Conservation (phyloP, 176 grass and related monocot genomes). For the Carex cristatella region DNA sequence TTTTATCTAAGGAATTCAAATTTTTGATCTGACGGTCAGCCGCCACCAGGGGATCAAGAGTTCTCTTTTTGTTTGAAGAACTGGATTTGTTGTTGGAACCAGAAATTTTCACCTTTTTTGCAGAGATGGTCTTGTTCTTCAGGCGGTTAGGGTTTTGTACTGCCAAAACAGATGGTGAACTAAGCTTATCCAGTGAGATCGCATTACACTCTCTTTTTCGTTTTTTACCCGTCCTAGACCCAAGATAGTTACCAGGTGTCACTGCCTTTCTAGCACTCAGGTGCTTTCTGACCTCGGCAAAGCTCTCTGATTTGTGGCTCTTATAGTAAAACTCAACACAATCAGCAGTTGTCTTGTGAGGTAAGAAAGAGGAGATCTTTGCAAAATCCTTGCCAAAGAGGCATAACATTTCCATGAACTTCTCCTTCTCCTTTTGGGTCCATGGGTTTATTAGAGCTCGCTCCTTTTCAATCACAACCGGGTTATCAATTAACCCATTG, state of each 20-base stretch:
- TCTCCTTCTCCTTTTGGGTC: conserved; percentile 68
- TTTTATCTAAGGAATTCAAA: background rate
- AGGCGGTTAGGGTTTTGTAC: conserved; percentile 40
- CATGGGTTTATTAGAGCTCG: conserved; percentile 66
- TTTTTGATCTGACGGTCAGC: background rate
- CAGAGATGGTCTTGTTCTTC: conserved; percentile 14
- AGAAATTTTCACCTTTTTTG: conserved; percentile 6
- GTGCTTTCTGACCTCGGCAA: conserved; percentile 79
- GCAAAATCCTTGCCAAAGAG: conserved; percentile 88
- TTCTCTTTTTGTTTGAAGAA: conserved; percentile 11
- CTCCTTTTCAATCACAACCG: conserved; percentile 67
- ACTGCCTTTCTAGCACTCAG: conserved; percentile 49
- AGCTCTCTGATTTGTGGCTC: conserved; percentile 95
- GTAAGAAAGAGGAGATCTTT: conserved; percentile 70
- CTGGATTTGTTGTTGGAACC: background rate
- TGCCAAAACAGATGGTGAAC: conserved; percentile 45
- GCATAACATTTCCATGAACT: conserved; percentile 91
- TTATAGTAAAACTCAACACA: conserved; percentile 98
- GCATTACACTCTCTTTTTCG: conserved; percentile 58
- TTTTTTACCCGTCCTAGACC: conserved; percentile 55
- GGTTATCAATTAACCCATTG: conserved; percentile 76
- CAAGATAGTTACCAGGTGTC: conserved; percentile 61
- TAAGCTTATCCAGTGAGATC: conserved; percentile 63
- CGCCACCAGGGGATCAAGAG: background rate
- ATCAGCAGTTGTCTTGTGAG: conserved; percentile 88